These are phyloP conservation scores for Polygonum aviculare DNA, from an alignment of 148 eudicot genomes.

Conservation along the genomic window DNA sequence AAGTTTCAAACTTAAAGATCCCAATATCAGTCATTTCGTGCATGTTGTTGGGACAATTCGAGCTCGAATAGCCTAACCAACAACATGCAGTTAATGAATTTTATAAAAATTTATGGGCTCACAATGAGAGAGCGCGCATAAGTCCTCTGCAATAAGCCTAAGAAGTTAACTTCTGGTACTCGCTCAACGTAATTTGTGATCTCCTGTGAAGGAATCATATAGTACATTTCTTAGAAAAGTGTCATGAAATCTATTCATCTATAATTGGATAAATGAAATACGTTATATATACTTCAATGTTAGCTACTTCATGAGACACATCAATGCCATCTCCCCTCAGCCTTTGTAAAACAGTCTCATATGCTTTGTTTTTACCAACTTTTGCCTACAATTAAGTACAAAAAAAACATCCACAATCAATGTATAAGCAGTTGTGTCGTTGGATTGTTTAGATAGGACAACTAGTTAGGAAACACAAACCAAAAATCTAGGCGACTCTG, in stretches of 20 bases:
- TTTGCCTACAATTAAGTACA: constrained; percentile 17
- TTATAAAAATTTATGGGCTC: background rate
- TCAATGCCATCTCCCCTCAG: constrained; percentile 24
- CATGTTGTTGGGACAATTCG: background rate
- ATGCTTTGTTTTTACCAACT: constrained; percentile 19
- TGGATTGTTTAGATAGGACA: background rate
- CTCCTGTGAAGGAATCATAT: constrained; percentile 5
- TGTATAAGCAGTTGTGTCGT: background rate
- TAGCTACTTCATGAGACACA: constrained; percentile 24
- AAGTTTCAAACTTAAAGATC: no score
- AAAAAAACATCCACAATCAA: background rate
- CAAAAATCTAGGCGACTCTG: constrained; percentile 40
- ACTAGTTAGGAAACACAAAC: constrained; percentile 10
- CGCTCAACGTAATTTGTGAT: constrained; percentile 18
- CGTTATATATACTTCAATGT: constrained; percentile 16
- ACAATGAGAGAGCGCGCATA: constrained; percentile 30
- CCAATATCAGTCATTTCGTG: background rate
- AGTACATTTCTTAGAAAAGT: background rate
- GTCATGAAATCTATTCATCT: background rate
- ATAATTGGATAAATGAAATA: background rate
- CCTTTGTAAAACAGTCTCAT: constrained; percentile 19
- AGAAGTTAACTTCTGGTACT: constrained; percentile 14
- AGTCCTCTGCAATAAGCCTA: constrained; percentile 21
- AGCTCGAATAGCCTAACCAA: no score
- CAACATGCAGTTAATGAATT: no score